Base-by-base conservation (phyloP, 179 eudicot genomes). In the Beta lomatogona region DNA sequence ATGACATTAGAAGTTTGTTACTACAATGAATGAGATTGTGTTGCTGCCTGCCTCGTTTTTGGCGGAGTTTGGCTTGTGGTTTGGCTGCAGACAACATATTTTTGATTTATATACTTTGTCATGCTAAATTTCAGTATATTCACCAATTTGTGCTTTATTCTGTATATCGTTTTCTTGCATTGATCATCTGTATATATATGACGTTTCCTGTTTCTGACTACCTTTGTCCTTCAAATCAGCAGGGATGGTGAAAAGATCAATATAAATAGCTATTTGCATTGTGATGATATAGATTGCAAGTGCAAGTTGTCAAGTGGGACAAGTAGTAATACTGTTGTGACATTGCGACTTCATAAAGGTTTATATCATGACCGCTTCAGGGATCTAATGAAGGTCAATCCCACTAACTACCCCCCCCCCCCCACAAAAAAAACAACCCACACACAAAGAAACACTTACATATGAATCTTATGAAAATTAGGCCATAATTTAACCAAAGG, bases 191-290 rank as follows among this genome's bases (percentile, higher is more conserved):
- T 15, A 46, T 74, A 22, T 19, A 0, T 75, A 6, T 53, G 11
- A 6, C 13, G 41, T n/a, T 44, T 54, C 12, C 53, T 66, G 12
- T 54, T 19, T 78, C 71, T 60, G 16, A 50, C 64, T 44, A 66
- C 28, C 77, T 81, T 82, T 76, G 21, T 36, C 82, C 71, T 80
- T 61, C 61, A 67, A 57, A 66, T 83, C 70, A 41, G 71, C 82
- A 95, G 99, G 87, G 96, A 89, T 85, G 93, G 97, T 15, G 95
- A 95, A 83, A 83, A 72, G 80, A 86, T 92, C 79, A 84, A 82
- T 79, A 89, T 94, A 66, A 60, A 77, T 77, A 75, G 73, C 41
- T 95, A 86, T 81, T 91, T 92, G 44, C 81, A 54, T 61, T 95
- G 98, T 88, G 85, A 66, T 22, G 90, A 95, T 81, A 81, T 54